phyloP scores from a whole-genome alignment of 305 asterid species.

The Salvia sclarea region DNA sequence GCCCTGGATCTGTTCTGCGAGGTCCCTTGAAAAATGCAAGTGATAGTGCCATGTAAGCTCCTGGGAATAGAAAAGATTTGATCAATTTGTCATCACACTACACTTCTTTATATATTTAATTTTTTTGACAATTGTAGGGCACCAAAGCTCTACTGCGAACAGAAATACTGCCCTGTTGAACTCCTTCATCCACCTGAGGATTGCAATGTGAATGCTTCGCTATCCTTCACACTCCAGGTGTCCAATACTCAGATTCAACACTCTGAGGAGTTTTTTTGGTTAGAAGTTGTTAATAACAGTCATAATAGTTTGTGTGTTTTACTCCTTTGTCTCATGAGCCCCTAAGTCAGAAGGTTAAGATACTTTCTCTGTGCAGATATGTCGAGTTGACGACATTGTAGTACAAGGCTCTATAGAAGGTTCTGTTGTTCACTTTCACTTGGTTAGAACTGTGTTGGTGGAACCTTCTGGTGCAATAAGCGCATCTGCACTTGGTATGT shows the following conservation, averaged over 20 bases:
- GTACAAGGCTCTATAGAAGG: slow-evolving; percentile 79
- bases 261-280: slow-evolving; percentile 45
- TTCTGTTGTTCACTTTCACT: slow-evolving; percentile 76
- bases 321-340: slow-evolving; percentile 29
- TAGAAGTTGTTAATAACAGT: slow-evolving; percentile 40
- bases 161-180: slow-evolving; percentile 62
- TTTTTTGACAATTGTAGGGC: slow-evolving; percentile 42
- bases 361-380: slow-evolving; percentile 57
- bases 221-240: slow-evolving; percentile 92
- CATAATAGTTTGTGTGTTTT: slow-evolving; percentile 32
- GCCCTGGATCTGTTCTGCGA: slow-evolving; percentile 77
- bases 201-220: slow-evolving; percentile 82
- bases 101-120: slow-evolving; percentile 18
- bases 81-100: slow-evolving; percentile 19
- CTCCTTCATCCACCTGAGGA: slow-evolving; percentile 87
- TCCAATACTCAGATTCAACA: slow-evolving; percentile 41
- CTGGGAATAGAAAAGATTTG: slow-evolving; percentile 2
- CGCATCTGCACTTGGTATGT: slow-evolving; percentile 81
- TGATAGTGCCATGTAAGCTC: slow-evolving; percentile 55
- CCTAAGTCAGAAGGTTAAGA: slow-evolving; percentile 35
- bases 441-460: slow-evolving; percentile 70
- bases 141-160: slow-evolving; percentile 57
- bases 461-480: slow-evolving; percentile 68
- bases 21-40: slow-evolving; percentile 70
- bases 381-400: slow-evolving; percentile 79